Base-by-base conservation (phyloP, 164 flowering plant species). In the Warburgia ugandensis region DNA sequence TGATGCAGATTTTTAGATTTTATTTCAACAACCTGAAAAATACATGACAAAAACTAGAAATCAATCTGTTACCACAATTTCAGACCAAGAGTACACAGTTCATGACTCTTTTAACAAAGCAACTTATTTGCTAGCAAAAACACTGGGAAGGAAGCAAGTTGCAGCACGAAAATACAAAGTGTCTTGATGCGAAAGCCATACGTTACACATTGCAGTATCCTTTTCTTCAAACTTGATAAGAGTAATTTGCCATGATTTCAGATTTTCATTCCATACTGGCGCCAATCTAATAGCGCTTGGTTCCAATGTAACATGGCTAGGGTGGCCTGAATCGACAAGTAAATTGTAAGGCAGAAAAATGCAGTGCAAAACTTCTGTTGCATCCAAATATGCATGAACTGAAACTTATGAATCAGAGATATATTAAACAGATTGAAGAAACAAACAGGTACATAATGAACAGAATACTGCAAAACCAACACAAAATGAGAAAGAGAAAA, bases 251-350 rank as follows among this genome's bases (percentile, higher is more conserved):
- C 77, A 73, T 11, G 58, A 61, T 14, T 53, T 59, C 36, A 23
- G 29, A 33, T 55, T 49, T 29, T 48, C 21, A 46, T 54, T 58
- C 77, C 77, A 73, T 27, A 48, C 20, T 14, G 77, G 77, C 23
- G 71, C 69, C 51, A 69, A 23, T 58, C 77, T 60, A 60, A 73
- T 67, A 48, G 43, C 38, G 10, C 5, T 47, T 22, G 74, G 50
- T 45, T 55, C 52, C 31, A 69, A 40, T 36, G 53, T 38, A 5
- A 54, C 39, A 43, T 42, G n/a, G 42, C 48, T 48, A 39, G 12
- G 9, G n/a, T 59, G 61, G 39, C 73, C 76, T 72, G 69, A 51
- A 29, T n/a, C 31, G 20, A 56, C 12, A 50, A 6, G 7, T 23
- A 35, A 21, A 21, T 5, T 10, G 6, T 22, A 9, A 8, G 30